Conservation (phyloP, 2,329 filamentous ascomycete genomes). For the Monosporascus sp. region DNA sequence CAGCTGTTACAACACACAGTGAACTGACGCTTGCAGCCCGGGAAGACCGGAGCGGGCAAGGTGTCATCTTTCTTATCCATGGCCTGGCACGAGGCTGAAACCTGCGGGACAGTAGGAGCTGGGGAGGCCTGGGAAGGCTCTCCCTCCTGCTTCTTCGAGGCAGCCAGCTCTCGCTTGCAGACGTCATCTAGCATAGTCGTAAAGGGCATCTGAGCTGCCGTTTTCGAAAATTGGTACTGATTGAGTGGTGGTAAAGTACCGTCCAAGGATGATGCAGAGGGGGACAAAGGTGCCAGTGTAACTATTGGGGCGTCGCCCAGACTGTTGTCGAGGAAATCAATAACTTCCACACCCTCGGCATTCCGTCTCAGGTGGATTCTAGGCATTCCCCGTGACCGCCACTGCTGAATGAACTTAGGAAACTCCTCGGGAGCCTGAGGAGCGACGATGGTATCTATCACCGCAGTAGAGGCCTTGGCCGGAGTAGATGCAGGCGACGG, state of each 20-base stretch:
- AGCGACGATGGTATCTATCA: slow-evolving; percentile 18
- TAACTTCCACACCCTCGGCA: slow-evolving; percentile 17
- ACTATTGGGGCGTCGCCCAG: slow-evolving; percentile 8
- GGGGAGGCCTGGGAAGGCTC: not conserved
- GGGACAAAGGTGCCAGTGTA: slow-evolving; percentile 7
- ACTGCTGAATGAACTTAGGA: slow-evolving; percentile 21
- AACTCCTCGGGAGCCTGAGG: slow-evolving; percentile 20
- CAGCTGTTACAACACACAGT: slow-evolving; percentile 95
- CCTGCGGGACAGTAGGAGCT: not conserved
- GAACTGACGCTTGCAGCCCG: slow-evolving; percentile 44
- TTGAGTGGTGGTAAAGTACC: not conserved
- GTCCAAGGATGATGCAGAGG: slow-evolving; percentile 3
- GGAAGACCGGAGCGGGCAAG: not conserved
- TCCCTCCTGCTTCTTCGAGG: slow-evolving; percentile 2
- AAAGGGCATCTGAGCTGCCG: slow-evolving; percentile 7
- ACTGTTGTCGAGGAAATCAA: slow-evolving; percentile 19
- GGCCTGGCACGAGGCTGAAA: not conserved
- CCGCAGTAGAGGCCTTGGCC: slow-evolving; percentile 3
- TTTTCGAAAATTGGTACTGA: slow-evolving; percentile 9
- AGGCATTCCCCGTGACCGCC: slow-evolving; percentile 22
- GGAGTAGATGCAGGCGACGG: not conserved
- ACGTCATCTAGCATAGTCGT: slow-evolving; percentile 7
- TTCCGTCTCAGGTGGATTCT: slow-evolving; percentile 21
- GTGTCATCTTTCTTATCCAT: slow-evolving; percentile 5
- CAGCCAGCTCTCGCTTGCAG: slow-evolving; percentile 1